phyloP scores from a whole-genome alignment of 176 grass and related monocot genomes.

The Areca catechu region DNA sequence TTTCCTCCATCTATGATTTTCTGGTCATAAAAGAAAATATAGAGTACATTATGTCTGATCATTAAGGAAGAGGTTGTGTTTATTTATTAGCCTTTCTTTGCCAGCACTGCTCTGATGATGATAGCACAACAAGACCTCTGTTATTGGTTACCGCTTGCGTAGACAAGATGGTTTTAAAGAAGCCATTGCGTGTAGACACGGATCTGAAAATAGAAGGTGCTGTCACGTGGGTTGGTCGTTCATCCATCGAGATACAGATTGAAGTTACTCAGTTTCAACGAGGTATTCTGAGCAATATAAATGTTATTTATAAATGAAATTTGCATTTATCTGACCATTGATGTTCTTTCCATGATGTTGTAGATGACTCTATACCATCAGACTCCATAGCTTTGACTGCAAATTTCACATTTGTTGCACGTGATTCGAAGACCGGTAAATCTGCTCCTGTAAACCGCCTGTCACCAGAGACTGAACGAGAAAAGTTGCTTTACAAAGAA shows the following conservation, averaged over 20 bases:
- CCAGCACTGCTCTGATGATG: constrained; percentile 89
- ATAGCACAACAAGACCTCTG: constrained; percentile 86
- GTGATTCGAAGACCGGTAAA: constrained; percentile 77
- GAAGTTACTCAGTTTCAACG: constrained; percentile 75
- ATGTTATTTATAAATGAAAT: too few species aligned
- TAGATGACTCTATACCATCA: constrained; percentile 41
- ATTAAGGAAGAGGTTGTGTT: too few species aligned
- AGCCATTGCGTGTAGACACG: constrained; percentile 59
- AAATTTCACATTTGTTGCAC: constrained; percentile 88
- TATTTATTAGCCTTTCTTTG: not conserved
- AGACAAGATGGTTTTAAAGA: constrained; percentile 87
- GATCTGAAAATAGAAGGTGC: constrained; percentile 80
- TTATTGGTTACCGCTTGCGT: constrained; percentile 91
- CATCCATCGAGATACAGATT: constrained; percentile 96
- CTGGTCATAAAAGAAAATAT: too few species aligned
- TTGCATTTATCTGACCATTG: constrained; percentile 6
- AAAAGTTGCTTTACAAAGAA: constrained; percentile 47
- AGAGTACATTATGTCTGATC: too few species aligned
- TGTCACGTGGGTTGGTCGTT: constrained; percentile 89
- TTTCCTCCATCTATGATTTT: too few species aligned
- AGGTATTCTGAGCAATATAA: constrained; percentile 23
- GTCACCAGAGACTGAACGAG: constrained; percentile 70
- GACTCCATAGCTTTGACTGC: constrained; percentile 55
- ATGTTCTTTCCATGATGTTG: constrained; percentile 5
- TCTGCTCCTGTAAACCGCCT: constrained; percentile 82